Evolutionary conservation across 169 alveolate species (phyloP), one percentile per base, ranked within the genome.

Genomic region (Plasmodium chabaudi): DNA sequence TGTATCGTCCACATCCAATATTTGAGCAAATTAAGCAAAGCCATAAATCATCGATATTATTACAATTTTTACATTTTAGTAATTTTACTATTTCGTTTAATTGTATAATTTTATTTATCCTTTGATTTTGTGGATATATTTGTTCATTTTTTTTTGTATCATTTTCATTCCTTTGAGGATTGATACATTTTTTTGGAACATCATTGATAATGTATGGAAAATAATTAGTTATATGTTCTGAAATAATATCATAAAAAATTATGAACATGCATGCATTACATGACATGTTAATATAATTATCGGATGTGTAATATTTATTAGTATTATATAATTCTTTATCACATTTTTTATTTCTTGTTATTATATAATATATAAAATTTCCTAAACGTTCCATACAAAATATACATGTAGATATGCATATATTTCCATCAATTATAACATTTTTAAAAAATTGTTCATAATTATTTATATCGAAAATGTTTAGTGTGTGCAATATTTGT

Each of bases 41-140:
- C 90, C 90, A 82, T 21, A 82, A 55, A 25, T 82, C 90, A 15
- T 82, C 90, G 17, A 42, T 46, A 10, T 82, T 67, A 49, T 67
- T 67, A 59, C 90, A 82, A 47, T 82, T 2, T n/a, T 71, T 82
- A 47, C 90, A 82, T 46, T 82, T 82, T 61, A 82, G 57, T 27
- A n/a, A 55, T 23, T 25, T 44, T 3, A 67, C 34, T 57, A 82
- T 5, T 9, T 53, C 63, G 7, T 61, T 23, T 12, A 82, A 23
- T 42, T 59, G 19, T 13, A 51, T 17, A 3, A 25, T 44, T 9
- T 46, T 71, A 5, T 47, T 27, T 2, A 59, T 23, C 5, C 5
- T n/a, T n/a, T 44, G 46, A 1, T 56, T 34, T 6, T 15, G 27
- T 55, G 15, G 27, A 6, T 55, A 53, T 71, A 15, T 19, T 21